Percentiles rank a stretch among this genome's conserved stretches.
Evolutionary conservation across 2,329 filamentous ascomycete species (phyloP).

Genomic region (Fusarium chlamydosporum): DNA sequence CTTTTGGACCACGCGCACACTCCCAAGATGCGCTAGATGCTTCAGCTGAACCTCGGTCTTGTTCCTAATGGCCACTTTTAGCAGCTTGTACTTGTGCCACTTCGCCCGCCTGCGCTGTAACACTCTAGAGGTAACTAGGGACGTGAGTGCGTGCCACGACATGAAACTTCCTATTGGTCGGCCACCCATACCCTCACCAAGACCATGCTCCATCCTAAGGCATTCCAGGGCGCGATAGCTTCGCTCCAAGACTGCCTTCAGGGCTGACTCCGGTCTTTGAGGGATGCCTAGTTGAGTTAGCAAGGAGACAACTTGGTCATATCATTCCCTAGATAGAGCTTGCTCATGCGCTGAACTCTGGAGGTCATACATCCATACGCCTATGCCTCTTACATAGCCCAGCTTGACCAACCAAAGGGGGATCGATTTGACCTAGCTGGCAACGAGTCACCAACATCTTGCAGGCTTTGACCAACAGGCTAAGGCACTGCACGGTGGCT

Average conservation of each 20-base stretch:
- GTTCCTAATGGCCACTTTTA: conserved; percentile 24
- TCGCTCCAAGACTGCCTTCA: conserved; percentile 18
- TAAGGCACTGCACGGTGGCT: conserved; percentile 2
- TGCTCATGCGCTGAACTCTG: neutral
- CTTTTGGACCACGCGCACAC: conserved; percentile 24
- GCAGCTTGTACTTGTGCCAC: conserved; percentile 27
- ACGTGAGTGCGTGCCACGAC: conserved; percentile 45
- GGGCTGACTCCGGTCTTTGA: conserved; percentile 38
- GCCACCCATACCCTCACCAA: conserved; percentile 12
- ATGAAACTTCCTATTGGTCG: conserved; percentile 39
- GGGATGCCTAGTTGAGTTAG: conserved; percentile 31
- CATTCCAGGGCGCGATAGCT: conserved; percentile 34
- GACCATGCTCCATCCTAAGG: conserved; percentile 36
- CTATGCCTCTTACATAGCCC: conserved; percentile 11
- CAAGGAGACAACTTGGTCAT: conserved; percentile 5
- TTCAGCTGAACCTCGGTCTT: conserved; percentile 41
- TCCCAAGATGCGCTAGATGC: conserved; percentile 30
- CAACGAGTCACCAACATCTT: conserved; percentile 14
- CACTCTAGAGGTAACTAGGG: conserved; percentile 35
- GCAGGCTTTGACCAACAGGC: conserved; percentile 7
- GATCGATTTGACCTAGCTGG: conserved; percentile 11
- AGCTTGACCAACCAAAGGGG: conserved; percentile 8
- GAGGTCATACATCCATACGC: neutral
- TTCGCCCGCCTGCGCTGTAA: conserved; percentile 39
- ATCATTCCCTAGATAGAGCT: conserved; percentile 6